Evolutionary conservation across 164 flowering plant species (phyloP), one percentile per base, ranked within the genome.

Genomic region (Piper betle): DNA sequence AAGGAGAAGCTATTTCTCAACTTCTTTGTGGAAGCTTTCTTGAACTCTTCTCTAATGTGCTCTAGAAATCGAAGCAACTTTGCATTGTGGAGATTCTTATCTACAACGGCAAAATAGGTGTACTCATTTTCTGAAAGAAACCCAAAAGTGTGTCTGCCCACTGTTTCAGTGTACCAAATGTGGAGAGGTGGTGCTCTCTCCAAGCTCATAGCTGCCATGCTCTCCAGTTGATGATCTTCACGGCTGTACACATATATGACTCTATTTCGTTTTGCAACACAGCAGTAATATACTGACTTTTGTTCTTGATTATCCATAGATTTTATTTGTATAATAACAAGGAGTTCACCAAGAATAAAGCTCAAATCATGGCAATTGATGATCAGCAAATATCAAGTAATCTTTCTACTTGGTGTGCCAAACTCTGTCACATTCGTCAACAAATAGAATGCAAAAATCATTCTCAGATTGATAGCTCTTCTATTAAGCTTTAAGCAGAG

Each of bases 51-150:
- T 72, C 78, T 85, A 60, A 87, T 57, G 37, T 74, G 81, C 62
- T 82, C 80, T 55, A 90, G 70, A 68, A 90, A 85, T 66, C 71
- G 63, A 38, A 84, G 74, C 33, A 74, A 72, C 39, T 72, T 71
- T 0, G 63, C 62, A 43, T 76, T 85, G 25, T 80, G 85, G 33
- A 87, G 70, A 65, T 74, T 77, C 62, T 77, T 79, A 60, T 81
- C 80, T 6, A 71, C 80, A 61, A 90, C 84, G 9, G 83, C 62
- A 59, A 87, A 85, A 64, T 82, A 85, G 33, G 83, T 78, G 73
- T 62, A 74, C 18, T 79, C 92, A 67, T 82, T 92, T 57, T 90
- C 92, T 70, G 85, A 82, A 58, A 87, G 58, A 69, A 82, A 88
- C 9, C 83, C 85, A 71, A 70, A 88, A 33, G 79, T 86, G 64